Evolutionary conservation across 306 rosid genomes (phyloP).

Genomic region (Begonia fuchsioides): DNA sequence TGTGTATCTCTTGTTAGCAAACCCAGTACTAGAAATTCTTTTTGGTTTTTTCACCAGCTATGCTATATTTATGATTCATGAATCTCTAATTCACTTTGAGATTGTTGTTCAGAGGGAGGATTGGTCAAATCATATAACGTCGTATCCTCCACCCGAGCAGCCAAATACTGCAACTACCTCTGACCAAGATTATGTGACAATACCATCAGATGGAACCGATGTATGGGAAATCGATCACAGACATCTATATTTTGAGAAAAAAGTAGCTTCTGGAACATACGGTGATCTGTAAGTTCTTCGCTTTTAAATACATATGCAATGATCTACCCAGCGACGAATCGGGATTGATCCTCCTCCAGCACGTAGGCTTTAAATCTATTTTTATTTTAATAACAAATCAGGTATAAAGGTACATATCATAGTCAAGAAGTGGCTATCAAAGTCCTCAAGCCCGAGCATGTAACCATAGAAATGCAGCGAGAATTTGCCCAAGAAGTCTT

Average conservation of each 20-base stretch:
- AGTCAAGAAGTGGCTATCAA: conserved; percentile 95
- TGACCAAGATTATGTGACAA: conserved; percentile 43
- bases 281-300: conserved; percentile 76
- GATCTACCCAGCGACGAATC: neutral
- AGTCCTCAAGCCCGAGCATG: conserved; percentile 78
- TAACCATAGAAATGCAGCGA: conserved; percentile 68
- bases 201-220: conserved; percentile 84
- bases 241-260: conserved; percentile 57
- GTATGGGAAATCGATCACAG: conserved; percentile 93
- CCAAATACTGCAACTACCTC: conserved; percentile 29
- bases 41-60: neutral
- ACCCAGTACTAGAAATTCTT: neutral
- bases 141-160: conserved; percentile 26
- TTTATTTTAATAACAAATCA: conserved; percentile 18
- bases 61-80: conserved; percentile 2
- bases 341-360: neutral
- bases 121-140: conserved; percentile 30
- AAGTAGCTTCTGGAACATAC: conserved; percentile 83
- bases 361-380: neutral
- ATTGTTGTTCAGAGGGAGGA: conserved; percentile 39
- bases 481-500: conserved; percentile 92
- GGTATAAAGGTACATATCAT: conserved; percentile 83
- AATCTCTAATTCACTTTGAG: conserved; percentile 11
- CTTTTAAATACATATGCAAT: neutral
- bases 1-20: neutral